Evolutionary conservation across 2,329 filamentous ascomycete species (phyloP).

Genomic region (Colletotrichum orbiculare): DNA sequence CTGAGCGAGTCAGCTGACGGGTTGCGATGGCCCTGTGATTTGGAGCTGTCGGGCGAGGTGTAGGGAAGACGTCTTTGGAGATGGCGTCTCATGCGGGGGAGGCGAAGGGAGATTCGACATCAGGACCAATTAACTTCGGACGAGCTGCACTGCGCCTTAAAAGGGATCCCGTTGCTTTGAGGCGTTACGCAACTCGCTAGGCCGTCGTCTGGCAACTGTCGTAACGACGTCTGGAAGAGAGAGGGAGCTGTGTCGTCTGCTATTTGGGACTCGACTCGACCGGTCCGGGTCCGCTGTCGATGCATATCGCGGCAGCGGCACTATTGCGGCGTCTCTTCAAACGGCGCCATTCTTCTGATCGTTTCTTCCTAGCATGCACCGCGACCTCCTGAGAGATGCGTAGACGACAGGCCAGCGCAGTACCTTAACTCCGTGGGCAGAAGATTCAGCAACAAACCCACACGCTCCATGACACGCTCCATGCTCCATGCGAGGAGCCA

Average conservation of each 20-base stretch:
- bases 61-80: not conserved
- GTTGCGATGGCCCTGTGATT: not conserved
- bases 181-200: too few relatives aligned
- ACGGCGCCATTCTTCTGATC: constrained; percentile 28
- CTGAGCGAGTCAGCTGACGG: constrained; percentile 31
- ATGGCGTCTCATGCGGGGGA: constrained; percentile 29
- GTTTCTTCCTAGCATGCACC: not conserved
- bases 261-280: too few relatives aligned
- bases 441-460: not conserved
- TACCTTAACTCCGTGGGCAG: too few relatives aligned
- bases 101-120: not conserved
- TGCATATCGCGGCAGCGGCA: constrained; percentile 5
- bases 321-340: constrained; percentile 35
- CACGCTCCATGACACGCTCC: constrained; percentile 3
- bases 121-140: constrained; percentile 30
- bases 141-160: constrained; percentile 15
- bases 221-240: too few relatives aligned
- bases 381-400: too few relatives aligned
- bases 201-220: too few relatives aligned
- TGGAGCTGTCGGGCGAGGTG: not conserved
- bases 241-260: too few relatives aligned
- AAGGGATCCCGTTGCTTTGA: not conserved
- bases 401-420: too few relatives aligned
- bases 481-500: constrained; percentile 15
- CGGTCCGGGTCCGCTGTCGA: too few relatives aligned